Conservation (phyloP, 345 rosid species). For the Bruguiera gymnorhiza region DNA sequence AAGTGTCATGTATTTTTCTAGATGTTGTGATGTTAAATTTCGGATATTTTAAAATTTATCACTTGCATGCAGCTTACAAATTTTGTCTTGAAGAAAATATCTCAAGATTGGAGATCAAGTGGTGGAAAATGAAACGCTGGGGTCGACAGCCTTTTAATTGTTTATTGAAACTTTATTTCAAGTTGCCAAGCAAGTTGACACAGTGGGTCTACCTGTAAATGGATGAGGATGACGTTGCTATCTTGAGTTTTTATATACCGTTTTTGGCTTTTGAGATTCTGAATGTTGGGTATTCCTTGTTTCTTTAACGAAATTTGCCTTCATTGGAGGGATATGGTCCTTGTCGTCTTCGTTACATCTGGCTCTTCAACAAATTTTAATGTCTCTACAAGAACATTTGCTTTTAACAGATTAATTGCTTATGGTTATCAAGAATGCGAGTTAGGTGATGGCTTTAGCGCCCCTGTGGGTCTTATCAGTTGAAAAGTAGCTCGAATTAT, state of each 20-base stretch:
- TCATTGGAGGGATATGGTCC: not conserved
- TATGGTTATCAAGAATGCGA: too few species aligned
- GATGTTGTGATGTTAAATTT: too few species aligned
- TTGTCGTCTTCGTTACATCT: constrained; percentile 24
- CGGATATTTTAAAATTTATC: too few species aligned
- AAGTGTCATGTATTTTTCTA: too few species aligned
- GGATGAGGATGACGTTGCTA: constrained; percentile 23
- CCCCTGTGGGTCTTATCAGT: too few species aligned
- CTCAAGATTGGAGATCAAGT: not conserved
- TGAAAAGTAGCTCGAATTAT: too few species aligned
- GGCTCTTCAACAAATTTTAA: constrained; percentile 30
- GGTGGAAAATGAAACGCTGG: not conserved
- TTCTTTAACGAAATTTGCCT: not conserved
- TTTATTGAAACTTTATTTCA: not conserved
- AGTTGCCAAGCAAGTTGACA: constrained; percentile 25
- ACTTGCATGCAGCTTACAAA: too few species aligned
- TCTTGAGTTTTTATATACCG: not conserved
- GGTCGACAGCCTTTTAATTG: not conserved
- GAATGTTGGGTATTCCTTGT: constrained; percentile 12
- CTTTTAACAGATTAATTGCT: too few species aligned
- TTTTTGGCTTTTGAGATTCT: constrained; percentile 13
- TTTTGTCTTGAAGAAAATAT: too few species aligned
- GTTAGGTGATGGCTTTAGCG: too few species aligned
- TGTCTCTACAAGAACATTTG: constrained; percentile 15
- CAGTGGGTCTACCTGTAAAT: constrained; percentile 15